Conservation (phyloP, 805 yeast genomes). For the Pichia paraexigua region DNA sequence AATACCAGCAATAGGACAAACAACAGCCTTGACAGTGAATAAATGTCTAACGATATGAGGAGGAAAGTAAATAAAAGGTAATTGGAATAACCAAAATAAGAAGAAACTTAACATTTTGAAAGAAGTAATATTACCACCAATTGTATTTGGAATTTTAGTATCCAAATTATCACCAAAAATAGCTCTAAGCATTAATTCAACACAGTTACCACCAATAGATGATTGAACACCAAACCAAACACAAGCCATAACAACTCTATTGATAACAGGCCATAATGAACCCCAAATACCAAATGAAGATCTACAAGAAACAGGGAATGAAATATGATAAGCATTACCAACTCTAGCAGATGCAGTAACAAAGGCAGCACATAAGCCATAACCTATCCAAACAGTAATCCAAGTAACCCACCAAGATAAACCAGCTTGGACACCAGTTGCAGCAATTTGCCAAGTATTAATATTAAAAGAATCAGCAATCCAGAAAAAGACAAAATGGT, state of each 20-base stretch:
- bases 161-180: constrained; percentile 64
- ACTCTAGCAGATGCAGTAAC: constrained; percentile 67
- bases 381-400: constrained; percentile 85
- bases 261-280: constrained; percentile 79
- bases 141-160: constrained; percentile 53
- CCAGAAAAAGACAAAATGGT: constrained; percentile 75
- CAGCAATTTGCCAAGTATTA: constrained; percentile 87
- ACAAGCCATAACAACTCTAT: constrained; percentile 70
- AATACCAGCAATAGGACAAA: constrained; percentile 78
- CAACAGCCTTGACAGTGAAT: constrained; percentile 71
- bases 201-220: constrained; percentile 79
- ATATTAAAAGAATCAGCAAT: constrained; percentile 83
- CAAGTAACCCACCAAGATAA: constrained; percentile 89
- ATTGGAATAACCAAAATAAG: constrained; percentile 69
- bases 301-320: constrained; percentile 78
- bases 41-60: constrained; percentile 80
- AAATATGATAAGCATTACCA: constrained; percentile 73
- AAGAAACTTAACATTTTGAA: constrained; percentile 70
- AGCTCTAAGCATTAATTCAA: constrained; percentile 66
- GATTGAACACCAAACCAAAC: constrained; percentile 88
- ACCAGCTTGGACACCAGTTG: constrained; percentile 73
- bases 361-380: constrained; percentile 58
- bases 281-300: constrained; percentile 85
- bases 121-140: constrained; percentile 51
- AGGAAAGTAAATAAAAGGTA: constrained; percentile 74